Base-by-base conservation (phyloP, 2,329 filamentous ascomycete genomes). In the Talaromyces sp. region DNA sequence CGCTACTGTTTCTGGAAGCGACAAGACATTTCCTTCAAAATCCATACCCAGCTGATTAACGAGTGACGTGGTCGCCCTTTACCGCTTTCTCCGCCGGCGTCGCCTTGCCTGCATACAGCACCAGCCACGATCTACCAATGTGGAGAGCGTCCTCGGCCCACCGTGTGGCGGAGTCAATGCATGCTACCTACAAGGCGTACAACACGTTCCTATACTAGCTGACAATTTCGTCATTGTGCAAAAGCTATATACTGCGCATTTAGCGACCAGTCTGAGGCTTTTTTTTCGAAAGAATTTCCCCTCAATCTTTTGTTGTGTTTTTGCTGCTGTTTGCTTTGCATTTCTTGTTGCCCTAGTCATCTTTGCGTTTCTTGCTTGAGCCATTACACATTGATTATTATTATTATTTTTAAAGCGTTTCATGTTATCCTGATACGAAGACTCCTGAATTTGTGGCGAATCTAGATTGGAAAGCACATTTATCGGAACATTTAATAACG, bases 101-200 rank as follows among this genome's bases (percentile, higher is more conserved):
- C 55, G 61, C 55, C 62, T 63, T 59, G 43, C 29, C 59, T 61
- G 61, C 51, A 58, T 53, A 41, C 59, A 46, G 60, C 56, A 59
- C 59, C 55, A 61, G 59, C 59, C 59, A 61, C 59, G 55, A 61
- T 58, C 58, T 49, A 29, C 51, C 51, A 24, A 57, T 61, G 59
- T 58, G 60, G 52, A 62, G 59, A 50, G 49, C 66, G 65, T 67
- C 67, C 69, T 67, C 69, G 67, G 53, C 55, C 58, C 54, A 53
- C 53, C 61, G 67, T 75, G 73, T 75, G 73, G 73, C 73, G 73
- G 70, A 76, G 73, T 67, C 64, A 62, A 64, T 74, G 71, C 70
- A 71, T 69, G 60, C 26, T 61, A 29, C 49, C 17, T 52, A 52
- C 49, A 17, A 52, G 5, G 27, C 17, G 17, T 52, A 29, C 49